Evolutionary conservation across 176 grass and related monocot species (phyloP).

Genomic region (Dactylis glomerata): DNA sequence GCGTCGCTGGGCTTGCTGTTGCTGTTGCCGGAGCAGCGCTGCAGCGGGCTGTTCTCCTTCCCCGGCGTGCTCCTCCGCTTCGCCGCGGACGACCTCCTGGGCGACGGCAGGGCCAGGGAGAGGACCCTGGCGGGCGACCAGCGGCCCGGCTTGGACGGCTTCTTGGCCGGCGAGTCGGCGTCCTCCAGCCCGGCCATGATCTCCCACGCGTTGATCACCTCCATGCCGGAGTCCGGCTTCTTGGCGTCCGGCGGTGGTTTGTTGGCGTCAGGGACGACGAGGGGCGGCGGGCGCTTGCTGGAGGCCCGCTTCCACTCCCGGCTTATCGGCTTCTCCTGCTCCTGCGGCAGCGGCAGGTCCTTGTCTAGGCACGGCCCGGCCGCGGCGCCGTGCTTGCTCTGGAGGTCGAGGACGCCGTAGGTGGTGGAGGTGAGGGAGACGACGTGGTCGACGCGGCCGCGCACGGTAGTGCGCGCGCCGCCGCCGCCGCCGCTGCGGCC

Average conservation of each 20-base stretch:
- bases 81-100: constrained; percentile 39
- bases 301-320: constrained; percentile 50
- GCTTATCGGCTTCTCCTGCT: constrained; percentile 60
- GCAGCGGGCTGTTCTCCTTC: constrained; percentile 88
- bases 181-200: constrained; percentile 90
- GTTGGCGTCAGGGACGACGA: constrained; percentile 46
- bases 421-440: constrained; percentile 93
- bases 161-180: constrained; percentile 63
- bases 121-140: constrained; percentile 66
- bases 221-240: constrained; percentile 48
- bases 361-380: background rate
- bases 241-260: constrained; percentile 21
- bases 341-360: constrained; percentile 16
- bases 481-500: background rate
- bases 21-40: constrained; percentile 38
- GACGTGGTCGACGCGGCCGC: constrained; percentile 61
- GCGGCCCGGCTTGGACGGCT: constrained; percentile 42
- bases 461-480: constrained; percentile 34
- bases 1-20: constrained; percentile 27
- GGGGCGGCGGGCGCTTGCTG: constrained; percentile 39
- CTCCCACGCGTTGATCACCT: constrained; percentile 93
- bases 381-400: constrained; percentile 20
- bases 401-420: constrained; percentile 83
- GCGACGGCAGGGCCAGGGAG: constrained; percentile 47
- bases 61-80: constrained; percentile 44